These are phyloP conservation scores for Phyllosticta paracitricarpa DNA, from an alignment of 2,329 filamentous ascomycete genomes.

Conservation along the genomic window DNA sequence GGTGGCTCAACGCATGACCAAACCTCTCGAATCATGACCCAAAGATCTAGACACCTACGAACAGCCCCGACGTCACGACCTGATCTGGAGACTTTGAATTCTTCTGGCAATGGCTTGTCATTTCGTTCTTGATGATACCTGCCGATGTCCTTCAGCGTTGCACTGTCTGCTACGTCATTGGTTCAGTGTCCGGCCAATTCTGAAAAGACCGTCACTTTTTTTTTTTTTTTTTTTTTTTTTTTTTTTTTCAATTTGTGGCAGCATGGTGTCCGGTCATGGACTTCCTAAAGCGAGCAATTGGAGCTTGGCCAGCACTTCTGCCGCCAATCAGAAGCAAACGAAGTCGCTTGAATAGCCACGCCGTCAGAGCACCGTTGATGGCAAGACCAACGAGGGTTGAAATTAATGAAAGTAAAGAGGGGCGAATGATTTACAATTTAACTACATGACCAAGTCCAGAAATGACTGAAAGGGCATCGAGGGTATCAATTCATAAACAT, in stretches of 20 bases:
- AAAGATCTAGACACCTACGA: not conserved
- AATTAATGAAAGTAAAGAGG: not conserved
- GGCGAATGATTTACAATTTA: not conserved
- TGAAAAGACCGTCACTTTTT: too few relatives aligned
- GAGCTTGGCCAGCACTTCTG: too few relatives aligned
- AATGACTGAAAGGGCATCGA: not conserved
- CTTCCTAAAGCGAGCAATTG: too few relatives aligned
- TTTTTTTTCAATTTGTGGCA: too few relatives aligned
- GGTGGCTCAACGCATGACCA: conserved; percentile 72
- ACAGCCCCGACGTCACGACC: not conserved
- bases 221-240: too few relatives aligned
- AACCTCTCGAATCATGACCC: not conserved
- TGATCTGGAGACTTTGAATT: not conserved
- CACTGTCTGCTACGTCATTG: too few relatives aligned
- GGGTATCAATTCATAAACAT: not conserved
- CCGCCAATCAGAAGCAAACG: not conserved
- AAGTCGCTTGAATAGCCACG: not conserved
- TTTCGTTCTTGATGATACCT: not conserved
- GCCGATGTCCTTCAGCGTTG: too few relatives aligned
- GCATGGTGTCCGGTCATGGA: too few relatives aligned
- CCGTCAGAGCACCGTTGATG: not conserved
- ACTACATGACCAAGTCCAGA: not conserved
- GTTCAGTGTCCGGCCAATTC: too few relatives aligned
- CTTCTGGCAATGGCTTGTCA: not conserved
- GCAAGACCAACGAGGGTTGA: not conserved